Base-by-base conservation (phyloP, 257 asterid genomes). In the Ligustrum vulgare region DNA sequence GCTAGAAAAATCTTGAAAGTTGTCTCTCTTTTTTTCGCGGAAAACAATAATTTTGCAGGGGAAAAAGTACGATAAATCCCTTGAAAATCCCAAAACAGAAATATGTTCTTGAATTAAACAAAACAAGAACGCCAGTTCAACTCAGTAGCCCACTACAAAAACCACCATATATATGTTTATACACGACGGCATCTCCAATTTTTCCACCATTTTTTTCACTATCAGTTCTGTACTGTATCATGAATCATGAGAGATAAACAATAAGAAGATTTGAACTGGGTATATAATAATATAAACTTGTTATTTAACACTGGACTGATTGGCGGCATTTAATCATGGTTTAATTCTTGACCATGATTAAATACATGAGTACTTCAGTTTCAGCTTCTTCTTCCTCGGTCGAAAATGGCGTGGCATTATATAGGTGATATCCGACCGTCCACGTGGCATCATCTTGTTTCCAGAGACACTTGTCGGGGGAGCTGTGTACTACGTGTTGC, bases 381-480 rank as follows among this genome's bases (percentile, higher is more conserved):
- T 54, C 75, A 72, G 79, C 83, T 80, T 62, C 65, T 20, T 56
- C 67, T 23, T 25, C 87, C 80, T 80, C 80, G 75, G 72, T 64
- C 13, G 82, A 80, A 82, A 86, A 68, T 45, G 74, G 31, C 79
- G 16, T 60, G 66, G 66, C 32, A 60, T 54, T 54, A 60, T 60
- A 9, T 18, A 31, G 8, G 4, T 12, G 18, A 25, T n/a, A 78
- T 79, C 81, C 20, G 32, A 37, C 83, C 89, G 91, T 88, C 76
- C 88, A 86, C 93, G 91, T 89, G 96, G 87, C 80, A 37, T 0
- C 8, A 60, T 80, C 75, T 81, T 77, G 70, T 39, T 58, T 16
- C 56, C 60, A 47, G 79, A 71, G 89, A 83, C 91, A 90, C 88
- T 67, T 87, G 92, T 87, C 92, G 84, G 91, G 71, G 77, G 75